Percentiles rank a stretch among this genome's conserved stretches.
Evolutionary conservation across 2,329 filamentous ascomycete species (phyloP).

Genomic region (Tetracladium maxilliforme): DNA sequence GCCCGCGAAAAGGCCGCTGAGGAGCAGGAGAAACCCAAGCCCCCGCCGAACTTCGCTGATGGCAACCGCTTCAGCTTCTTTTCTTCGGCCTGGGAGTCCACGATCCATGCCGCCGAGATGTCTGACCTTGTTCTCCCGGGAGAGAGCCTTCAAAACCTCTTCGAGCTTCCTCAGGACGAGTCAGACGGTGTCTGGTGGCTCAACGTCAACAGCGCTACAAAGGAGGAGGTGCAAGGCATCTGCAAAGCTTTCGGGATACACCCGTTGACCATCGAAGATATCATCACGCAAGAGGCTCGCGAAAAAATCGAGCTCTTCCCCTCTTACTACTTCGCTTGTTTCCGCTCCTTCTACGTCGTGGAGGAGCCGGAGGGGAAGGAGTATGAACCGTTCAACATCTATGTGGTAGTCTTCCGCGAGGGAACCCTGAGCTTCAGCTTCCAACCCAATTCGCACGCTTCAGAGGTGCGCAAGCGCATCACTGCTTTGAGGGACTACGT

Average conservation of each 20-base stretch:
- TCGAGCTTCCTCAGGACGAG: slow-evolving; percentile 48
- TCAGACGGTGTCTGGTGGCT: slow-evolving; percentile 93
- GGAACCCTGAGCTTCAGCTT: slow-evolving; percentile 94
- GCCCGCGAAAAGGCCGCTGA: slow-evolving; percentile 30
- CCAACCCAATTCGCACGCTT: slow-evolving; percentile 70
- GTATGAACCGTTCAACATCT: slow-evolving; percentile 90
- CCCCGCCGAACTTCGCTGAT: slow-evolving; percentile 29
- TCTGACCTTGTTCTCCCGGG: slow-evolving; percentile 80
- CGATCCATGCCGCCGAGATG: slow-evolving; percentile 79
- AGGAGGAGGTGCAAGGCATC: slow-evolving; percentile 75
- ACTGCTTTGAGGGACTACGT: slow-evolving; percentile 89
- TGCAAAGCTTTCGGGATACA: slow-evolving; percentile 94
- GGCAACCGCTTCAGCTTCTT: slow-evolving; percentile 91
- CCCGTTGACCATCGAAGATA: slow-evolving; percentile 91
- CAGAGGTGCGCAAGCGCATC: slow-evolving; percentile 83
- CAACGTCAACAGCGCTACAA: slow-evolving; percentile 79
- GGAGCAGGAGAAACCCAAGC: slow-evolving; percentile 19
- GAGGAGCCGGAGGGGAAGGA: slow-evolving; percentile 68
- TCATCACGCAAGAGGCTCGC: slow-evolving; percentile 84
- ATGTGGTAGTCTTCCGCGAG: slow-evolving; percentile 92
- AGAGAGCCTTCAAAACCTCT: slow-evolving; percentile 79
- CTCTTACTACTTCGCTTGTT: slow-evolving; percentile 96
- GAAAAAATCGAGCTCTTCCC: slow-evolving; percentile 98
- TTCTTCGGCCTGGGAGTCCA: slow-evolving; percentile 86
- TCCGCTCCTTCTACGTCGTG: slow-evolving; percentile 77